These are phyloP conservation scores for Mycena citricolor DNA, from an alignment of 1,284 basidiomycete genomes.

Conservation along the genomic window DNA sequence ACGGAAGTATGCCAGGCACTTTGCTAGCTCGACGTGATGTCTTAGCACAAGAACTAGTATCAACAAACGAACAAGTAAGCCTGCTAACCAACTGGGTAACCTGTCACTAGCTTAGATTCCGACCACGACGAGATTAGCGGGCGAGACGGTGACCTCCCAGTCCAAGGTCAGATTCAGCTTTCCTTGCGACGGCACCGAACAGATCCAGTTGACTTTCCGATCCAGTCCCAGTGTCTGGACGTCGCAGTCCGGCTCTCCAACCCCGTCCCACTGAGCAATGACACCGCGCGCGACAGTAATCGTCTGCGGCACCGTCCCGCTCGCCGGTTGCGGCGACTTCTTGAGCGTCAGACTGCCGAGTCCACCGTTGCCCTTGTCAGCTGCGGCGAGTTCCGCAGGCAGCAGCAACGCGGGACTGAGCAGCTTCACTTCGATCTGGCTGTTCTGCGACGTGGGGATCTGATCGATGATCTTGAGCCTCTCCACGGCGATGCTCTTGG, in stretches of 20 bases:
- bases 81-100: too few species aligned
- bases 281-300: slow-evolving; percentile 22
- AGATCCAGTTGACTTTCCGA: slow-evolving; percentile 32
- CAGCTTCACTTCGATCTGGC: slow-evolving; percentile 34
- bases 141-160: slow-evolving; percentile 29
- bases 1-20: too few species aligned
- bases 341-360: not conserved
- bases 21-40: too few species aligned
- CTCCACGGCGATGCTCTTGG: slow-evolving; percentile 28
- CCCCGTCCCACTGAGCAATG: slow-evolving; percentile 27
- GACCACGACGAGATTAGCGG: slow-evolving; percentile 18
- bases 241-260: slow-evolving; percentile 24
- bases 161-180: slow-evolving; percentile 28
- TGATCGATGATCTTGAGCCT: slow-evolving; percentile 35
- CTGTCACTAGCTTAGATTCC: slow-evolving; percentile 20
- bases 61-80: too few species aligned
- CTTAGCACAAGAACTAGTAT: too few species aligned
- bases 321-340: not conserved
- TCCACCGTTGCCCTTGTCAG: not conserved
- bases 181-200: slow-evolving; percentile 26
- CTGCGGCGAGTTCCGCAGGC: slow-evolving; percentile 5
- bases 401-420: slow-evolving; percentile 30
- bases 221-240: slow-evolving; percentile 27
- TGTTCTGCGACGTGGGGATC: slow-evolving; percentile 37
- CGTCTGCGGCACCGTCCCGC: slow-evolving; percentile 4